Percentiles rank a stretch among this genome's conserved stretches.
phyloP scores from a whole-genome alignment of 176 grass and related monocot genomes.

The Cenchrus purpureus region DNA sequence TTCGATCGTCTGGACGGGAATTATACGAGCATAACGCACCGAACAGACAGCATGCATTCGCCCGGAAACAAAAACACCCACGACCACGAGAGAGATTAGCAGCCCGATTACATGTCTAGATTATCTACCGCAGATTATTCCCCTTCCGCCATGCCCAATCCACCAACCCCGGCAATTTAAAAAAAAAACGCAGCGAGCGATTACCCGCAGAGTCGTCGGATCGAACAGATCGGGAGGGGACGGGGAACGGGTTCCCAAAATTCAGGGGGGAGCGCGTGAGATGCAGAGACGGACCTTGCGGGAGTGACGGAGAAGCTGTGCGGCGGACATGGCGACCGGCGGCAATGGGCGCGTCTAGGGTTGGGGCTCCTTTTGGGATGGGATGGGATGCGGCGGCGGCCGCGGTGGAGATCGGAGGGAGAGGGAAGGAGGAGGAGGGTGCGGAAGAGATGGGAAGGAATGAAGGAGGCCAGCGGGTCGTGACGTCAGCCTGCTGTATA shows the following conservation, averaged over 20 bases:
- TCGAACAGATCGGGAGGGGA: neutral
- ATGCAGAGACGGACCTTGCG: slow-evolving; percentile 62
- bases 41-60: neutral
- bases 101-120: neutral
- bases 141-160: neutral
- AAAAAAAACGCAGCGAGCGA: neutral
- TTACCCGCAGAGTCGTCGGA: neutral
- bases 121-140: neutral
- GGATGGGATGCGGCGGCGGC: neutral
- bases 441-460: neutral
- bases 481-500: neutral
- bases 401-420: neutral
- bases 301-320: slow-evolving; percentile 72
- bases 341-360: slow-evolving; percentile 31
- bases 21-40: neutral
- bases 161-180: neutral
- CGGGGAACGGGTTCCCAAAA: neutral
- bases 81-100: neutral
- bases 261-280: neutral
- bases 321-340: slow-evolving; percentile 55
- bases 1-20: neutral
- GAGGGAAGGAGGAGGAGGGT: neutral
- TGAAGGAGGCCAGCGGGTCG: neutral
- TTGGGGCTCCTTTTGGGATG: neutral
- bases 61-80: neutral